Evolutionary conservation across 495 filamentous ascomycete genomes (phyloP).

Genomic region (Tuber melanosporum): DNA sequence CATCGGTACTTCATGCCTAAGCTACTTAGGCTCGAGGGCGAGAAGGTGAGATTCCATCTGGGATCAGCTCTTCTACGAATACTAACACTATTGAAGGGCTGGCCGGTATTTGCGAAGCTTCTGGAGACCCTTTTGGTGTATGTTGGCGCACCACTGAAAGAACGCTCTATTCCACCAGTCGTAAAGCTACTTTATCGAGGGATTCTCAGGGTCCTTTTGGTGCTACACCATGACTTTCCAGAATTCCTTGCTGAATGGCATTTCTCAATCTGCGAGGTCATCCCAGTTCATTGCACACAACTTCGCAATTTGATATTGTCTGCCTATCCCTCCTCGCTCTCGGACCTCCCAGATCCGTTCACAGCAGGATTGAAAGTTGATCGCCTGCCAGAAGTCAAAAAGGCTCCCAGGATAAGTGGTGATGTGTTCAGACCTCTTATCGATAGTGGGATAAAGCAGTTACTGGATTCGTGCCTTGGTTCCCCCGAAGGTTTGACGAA

Average conservation of each 20-base stretch:
- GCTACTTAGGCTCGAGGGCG: constrained; percentile 63
- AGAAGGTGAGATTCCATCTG: constrained; percentile 30
- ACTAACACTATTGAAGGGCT: constrained; percentile 50
- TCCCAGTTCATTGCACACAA: constrained; percentile 79
- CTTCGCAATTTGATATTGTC: constrained; percentile 82
- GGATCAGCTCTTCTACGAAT: constrained; percentile 13
- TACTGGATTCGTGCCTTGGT: constrained; percentile 33
- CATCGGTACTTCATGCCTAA: constrained; percentile 83
- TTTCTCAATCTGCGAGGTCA: constrained; percentile 72
- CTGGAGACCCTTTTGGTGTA: constrained; percentile 67
- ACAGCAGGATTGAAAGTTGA: constrained; percentile 73
- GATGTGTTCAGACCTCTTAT: constrained; percentile 31
- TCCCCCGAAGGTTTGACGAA: constrained; percentile 28
- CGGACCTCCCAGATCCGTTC: constrained; percentile 76
- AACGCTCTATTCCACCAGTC: constrained; percentile 58
- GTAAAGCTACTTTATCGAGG: constrained; percentile 80
- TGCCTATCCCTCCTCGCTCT: constrained; percentile 68
- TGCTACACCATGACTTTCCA: constrained; percentile 89
- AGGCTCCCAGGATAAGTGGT: constrained; percentile 49
- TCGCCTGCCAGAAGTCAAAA: constrained; percentile 67
- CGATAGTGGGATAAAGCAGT: constrained; percentile 34
- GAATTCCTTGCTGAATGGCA: constrained; percentile 87
- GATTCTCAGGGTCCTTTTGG: constrained; percentile 68
- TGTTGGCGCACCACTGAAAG: constrained; percentile 73
- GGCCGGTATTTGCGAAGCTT: constrained; percentile 66